Evolutionary conservation across 2,329 filamentous ascomycete species (phyloP).

Genomic region (Microcyclosporella mali): DNA sequence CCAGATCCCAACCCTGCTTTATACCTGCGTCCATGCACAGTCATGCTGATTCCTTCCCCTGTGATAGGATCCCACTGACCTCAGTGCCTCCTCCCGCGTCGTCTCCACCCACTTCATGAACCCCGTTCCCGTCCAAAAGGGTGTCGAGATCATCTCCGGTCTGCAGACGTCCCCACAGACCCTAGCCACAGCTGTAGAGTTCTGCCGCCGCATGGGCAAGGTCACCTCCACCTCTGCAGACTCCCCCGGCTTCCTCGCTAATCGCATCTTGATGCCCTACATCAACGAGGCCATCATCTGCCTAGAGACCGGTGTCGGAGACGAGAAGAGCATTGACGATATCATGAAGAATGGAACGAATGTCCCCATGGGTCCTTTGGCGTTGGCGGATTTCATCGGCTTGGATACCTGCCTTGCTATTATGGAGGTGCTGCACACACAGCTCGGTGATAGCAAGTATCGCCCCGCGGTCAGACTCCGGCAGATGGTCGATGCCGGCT

Average conservation of each 20-base stretch:
- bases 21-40: constrained; percentile 1
- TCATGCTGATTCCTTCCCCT: constrained; percentile 13
- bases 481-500: constrained; percentile 97
- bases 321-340: constrained; percentile 83
- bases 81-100: constrained; percentile 76
- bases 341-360: constrained; percentile 99
- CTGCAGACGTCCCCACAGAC: constrained; percentile 83
- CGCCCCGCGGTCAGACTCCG: constrained; percentile 76
- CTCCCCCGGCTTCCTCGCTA: constrained; percentile 88
- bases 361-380: constrained; percentile 93
- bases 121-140: constrained; percentile 92
- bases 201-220: constrained; percentile 91
- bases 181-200: constrained; percentile 71
- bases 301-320: constrained; percentile 84
- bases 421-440: constrained; percentile 87
- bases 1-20: neutral
- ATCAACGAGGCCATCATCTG: constrained; percentile 98
- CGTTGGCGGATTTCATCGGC: constrained; percentile 93
- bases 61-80: constrained; percentile 64
- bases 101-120: constrained; percentile 99
- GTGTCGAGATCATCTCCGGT: constrained; percentile 93
- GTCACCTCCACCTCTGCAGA: constrained; percentile 81
- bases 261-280: constrained; percentile 97
- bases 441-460: constrained; percentile 95
- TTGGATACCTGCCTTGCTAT: constrained; percentile 94